Percentiles rank a stretch among this genome's conserved stretches.
Evolutionary conservation across 139 green algal genomes (phyloP).

Genomic region (Zygnema circumcarinatum): DNA sequence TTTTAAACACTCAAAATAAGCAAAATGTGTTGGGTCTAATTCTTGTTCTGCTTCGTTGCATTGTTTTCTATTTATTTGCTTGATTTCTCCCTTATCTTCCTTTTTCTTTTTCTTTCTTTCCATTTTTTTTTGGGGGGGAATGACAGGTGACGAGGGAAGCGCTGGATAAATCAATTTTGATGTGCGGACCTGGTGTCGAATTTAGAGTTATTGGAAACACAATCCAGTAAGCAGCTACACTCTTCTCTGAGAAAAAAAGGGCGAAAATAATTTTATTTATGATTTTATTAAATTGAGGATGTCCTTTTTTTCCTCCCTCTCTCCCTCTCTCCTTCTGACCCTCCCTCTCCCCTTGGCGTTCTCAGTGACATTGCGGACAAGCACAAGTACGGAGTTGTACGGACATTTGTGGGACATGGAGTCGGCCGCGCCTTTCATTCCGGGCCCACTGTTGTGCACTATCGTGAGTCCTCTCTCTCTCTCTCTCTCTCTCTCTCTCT

Average conservation of each 20-base stretch:
- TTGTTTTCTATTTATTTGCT: too few relatives aligned
- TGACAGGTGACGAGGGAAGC: constrained; percentile 74
- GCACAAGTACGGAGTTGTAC: constrained; percentile 74
- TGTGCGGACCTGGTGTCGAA: constrained; percentile 80
- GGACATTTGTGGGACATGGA: constrained; percentile 93
- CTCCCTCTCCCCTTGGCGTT: background rate
- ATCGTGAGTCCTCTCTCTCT: constrained; percentile 69
- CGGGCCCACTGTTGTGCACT: constrained; percentile 83
- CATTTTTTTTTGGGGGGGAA: constrained; percentile 9
- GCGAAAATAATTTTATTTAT: too few relatives aligned
- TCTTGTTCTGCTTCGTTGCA: too few relatives aligned
- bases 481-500: background rate
- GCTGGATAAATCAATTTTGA: constrained; percentile 77
- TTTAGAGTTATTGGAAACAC: constrained; percentile 81
- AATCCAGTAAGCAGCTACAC: constrained; percentile 67
- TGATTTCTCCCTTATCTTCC: too few relatives aligned
- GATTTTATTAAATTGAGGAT: too few relatives aligned
- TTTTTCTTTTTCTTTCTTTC: constrained; percentile 10
- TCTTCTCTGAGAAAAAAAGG: too few relatives aligned
- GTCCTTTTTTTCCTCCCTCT: background rate
- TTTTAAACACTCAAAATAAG: background rate
- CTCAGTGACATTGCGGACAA: constrained; percentile 76
- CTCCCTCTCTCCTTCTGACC: background rate
- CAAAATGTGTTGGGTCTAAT: too few relatives aligned
- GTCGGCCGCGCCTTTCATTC: constrained; percentile 91